These are phyloP conservation scores for Poronia punctata DNA, from an alignment of 495 filamentous ascomycete species.

Conservation along the genomic window DNA sequence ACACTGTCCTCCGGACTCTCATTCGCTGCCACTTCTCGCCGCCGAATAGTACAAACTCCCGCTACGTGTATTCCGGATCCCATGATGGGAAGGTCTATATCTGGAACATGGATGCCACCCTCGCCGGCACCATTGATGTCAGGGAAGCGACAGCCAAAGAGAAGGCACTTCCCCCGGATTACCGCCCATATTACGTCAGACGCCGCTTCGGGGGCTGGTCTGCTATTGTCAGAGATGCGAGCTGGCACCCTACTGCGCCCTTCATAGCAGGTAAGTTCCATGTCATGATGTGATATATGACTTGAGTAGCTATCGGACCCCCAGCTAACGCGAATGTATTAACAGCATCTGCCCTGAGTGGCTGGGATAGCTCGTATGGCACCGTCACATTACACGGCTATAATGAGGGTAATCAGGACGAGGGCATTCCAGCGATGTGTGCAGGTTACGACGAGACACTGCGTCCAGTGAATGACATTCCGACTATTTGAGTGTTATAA, in stretches of 20 bases:
- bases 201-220: slow-evolving; percentile 46
- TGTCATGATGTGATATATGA: background rate
- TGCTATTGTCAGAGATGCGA: slow-evolving; percentile 85
- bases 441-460: slow-evolving; percentile 47
- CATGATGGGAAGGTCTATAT: slow-evolving; percentile 83
- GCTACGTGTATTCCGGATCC: slow-evolving; percentile 89
- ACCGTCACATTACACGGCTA: slow-evolving; percentile 72
- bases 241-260: slow-evolving; percentile 90
- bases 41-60: slow-evolving; percentile 75
- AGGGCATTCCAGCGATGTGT: slow-evolving; percentile 57
- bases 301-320: too few relatives aligned
- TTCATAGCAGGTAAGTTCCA: slow-evolving; percentile 72
- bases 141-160: slow-evolving; percentile 47
- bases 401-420: slow-evolving; percentile 60
- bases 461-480: slow-evolving; percentile 2
- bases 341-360: slow-evolving; percentile 74
- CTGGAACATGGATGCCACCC: slow-evolving; percentile 89
- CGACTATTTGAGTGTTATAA: too few relatives aligned
- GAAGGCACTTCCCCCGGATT: slow-evolving; percentile 4
- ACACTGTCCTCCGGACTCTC: slow-evolving; percentile 78
- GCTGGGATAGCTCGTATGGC: slow-evolving; percentile 58
- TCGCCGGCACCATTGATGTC: slow-evolving; percentile 77
- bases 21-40: slow-evolving; percentile 97
- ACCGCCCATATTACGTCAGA: slow-evolving; percentile 27
- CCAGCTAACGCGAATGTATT: slow-evolving; percentile 7